These are phyloP conservation scores for Monosporascus sp. DNA, from an alignment of 2,329 filamentous ascomycete species.

Conservation along the genomic window DNA sequence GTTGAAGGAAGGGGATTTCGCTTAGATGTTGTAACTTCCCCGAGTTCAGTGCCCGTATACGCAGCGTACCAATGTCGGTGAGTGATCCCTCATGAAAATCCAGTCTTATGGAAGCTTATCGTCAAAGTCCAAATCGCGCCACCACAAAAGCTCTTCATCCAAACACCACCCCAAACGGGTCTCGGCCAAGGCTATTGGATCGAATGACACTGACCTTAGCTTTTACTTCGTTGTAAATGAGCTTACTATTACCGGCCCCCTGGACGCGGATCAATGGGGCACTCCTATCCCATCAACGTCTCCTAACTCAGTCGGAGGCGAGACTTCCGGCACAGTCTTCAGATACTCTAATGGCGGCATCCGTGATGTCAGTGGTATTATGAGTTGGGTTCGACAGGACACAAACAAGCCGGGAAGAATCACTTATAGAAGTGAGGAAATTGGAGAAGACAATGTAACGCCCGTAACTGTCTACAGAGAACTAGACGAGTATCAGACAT, in stretches of 20 bases:
- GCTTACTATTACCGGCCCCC: neutral
- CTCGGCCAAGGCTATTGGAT: neutral
- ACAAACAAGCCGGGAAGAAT: neutral
- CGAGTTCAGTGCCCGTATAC: neutral
- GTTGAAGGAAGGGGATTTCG: no score
- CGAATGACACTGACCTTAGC: neutral
- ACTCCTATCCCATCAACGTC: neutral
- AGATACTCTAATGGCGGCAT: neutral
- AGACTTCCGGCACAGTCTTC: neutral
- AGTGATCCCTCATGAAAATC: no score
- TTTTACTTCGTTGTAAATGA: neutral
- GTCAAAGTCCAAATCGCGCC: neutral
- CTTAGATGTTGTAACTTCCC: no score
- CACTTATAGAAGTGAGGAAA: no score
- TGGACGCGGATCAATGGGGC: neutral
- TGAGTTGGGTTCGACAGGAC: neutral
- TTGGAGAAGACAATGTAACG: no score
- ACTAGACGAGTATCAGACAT: conserved; percentile 4
- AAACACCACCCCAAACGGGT: neutral
- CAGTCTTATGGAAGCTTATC: neutral
- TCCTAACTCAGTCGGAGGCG: neutral
- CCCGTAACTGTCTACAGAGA: neutral
- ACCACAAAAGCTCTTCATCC: neutral
- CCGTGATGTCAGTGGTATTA: neutral
- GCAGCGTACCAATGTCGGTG: neutral